Conservation (phyloP, 768 basidiomycete genomes). For the Lactarius trivialis region DNA sequence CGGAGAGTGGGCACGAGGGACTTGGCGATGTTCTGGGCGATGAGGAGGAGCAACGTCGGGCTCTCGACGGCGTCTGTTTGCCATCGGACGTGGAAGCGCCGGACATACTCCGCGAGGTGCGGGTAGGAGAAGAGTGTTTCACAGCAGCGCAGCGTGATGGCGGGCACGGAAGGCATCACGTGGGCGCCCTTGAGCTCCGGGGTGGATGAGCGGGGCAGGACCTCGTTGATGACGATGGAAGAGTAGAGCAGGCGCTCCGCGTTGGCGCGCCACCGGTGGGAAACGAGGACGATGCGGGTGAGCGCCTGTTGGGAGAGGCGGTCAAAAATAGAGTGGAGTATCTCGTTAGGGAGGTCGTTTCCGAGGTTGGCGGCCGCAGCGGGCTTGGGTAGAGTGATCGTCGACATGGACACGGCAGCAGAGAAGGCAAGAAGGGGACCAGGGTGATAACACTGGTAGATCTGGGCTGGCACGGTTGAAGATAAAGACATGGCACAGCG, state of each 20-base stretch:
- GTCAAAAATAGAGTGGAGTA: constrained; percentile 43
- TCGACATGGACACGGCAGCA: not conserved
- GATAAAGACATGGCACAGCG: not conserved
- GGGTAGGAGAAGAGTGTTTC: constrained; percentile 41
- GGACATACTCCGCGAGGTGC: constrained; percentile 42
- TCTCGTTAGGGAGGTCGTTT: constrained; percentile 46
- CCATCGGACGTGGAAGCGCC: constrained; percentile 50
- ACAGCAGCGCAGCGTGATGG: constrained; percentile 45
- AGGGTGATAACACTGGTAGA: not conserved
- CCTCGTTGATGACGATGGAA: constrained; percentile 43
- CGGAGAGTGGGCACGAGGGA: constrained; percentile 38
- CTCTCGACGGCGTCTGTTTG: constrained; percentile 35
- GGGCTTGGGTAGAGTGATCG: not conserved
- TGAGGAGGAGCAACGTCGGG: constrained; percentile 19
- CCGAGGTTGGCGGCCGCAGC: not conserved
- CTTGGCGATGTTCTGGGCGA: constrained; percentile 29
- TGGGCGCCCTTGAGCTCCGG: constrained; percentile 26
- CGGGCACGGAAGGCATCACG: constrained; percentile 20
- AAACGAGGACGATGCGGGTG: constrained; percentile 38
- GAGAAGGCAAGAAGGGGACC: not conserved
- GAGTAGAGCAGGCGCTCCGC: constrained; percentile 57
- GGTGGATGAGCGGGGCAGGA: constrained; percentile 37
- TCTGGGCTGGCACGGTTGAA: not conserved
- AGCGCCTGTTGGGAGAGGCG: constrained; percentile 32
- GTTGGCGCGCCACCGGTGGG: constrained; percentile 38